Conservation (phyloP, 106 monocot genomes). For the Narthecium ossifragum region DNA sequence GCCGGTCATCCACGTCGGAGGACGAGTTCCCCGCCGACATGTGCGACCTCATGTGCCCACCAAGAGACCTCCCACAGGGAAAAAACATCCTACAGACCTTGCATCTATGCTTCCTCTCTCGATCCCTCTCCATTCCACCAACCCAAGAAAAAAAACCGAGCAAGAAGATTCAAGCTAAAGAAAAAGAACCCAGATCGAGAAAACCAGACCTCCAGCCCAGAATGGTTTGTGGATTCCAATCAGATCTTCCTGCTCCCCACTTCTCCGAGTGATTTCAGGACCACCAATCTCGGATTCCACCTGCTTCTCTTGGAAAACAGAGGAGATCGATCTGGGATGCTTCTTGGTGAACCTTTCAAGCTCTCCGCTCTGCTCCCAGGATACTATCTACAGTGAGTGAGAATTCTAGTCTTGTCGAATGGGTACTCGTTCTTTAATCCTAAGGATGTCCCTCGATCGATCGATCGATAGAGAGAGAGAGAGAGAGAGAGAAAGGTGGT, state of each 20-base stretch:
- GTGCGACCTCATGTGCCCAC: conserved; percentile 61
- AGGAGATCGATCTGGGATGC: background rate
- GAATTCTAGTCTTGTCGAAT: too few species aligned
- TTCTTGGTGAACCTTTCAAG: too few species aligned
- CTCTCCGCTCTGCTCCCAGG: too few species aligned
- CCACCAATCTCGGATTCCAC: background rate
- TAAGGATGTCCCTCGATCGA: too few species aligned
- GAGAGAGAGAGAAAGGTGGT: background rate
- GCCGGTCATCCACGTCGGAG: background rate
- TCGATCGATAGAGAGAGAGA: conserved; percentile 8
- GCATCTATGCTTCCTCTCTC: conserved; percentile 22
- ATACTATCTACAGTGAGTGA: too few species aligned
- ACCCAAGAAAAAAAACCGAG: background rate
- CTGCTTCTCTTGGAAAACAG: background rate
- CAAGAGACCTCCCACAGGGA: conserved; percentile 32
- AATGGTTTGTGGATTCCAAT: background rate
- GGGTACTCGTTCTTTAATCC: too few species aligned
- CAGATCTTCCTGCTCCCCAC: background rate
- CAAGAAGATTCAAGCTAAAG: background rate
- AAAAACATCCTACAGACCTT: conserved; percentile 38
- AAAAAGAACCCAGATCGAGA: background rate
- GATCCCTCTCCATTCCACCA: conserved; percentile 18
- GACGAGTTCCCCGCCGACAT: background rate
- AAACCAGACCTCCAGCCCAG: background rate
- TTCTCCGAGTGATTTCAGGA: background rate